phyloP scores from a whole-genome alignment of 805 yeast genomes.

The Candida saitoana region DNA sequence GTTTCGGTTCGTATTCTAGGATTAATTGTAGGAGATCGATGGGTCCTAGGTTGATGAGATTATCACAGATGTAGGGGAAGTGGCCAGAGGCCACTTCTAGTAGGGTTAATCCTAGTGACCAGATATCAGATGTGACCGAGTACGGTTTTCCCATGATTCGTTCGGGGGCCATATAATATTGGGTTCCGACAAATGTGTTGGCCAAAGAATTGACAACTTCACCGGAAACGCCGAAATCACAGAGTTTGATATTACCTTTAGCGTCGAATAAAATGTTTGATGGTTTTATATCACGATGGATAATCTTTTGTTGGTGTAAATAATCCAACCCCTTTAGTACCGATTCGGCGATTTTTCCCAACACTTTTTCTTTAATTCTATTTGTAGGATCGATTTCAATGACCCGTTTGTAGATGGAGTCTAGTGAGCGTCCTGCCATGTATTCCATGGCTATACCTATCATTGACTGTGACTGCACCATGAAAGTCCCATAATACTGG shows the following conservation, averaged over 20 bases:
- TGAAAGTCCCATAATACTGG: slow-evolving; percentile 86
- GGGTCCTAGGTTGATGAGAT: slow-evolving; percentile 45
- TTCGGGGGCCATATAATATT: slow-evolving; percentile 98
- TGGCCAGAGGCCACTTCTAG: slow-evolving; percentile 90
- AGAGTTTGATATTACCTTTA: slow-evolving; percentile 80
- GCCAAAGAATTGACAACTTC: slow-evolving; percentile 94
- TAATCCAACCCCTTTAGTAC: slow-evolving; percentile 83
- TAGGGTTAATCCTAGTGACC: slow-evolving; percentile 83
- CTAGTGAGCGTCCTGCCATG: slow-evolving; percentile 90
- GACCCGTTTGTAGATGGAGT: slow-evolving; percentile 82
- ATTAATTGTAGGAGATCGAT: slow-evolving; percentile 82
- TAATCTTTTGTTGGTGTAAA: slow-evolving; percentile 79
- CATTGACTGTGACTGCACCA: slow-evolving; percentile 69
- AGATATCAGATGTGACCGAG: slow-evolving; percentile 90
- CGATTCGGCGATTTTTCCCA: slow-evolving; percentile 86
- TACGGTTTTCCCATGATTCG: slow-evolving; percentile 94
- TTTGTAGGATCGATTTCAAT: slow-evolving; percentile 63
- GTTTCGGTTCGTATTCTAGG: slow-evolving; percentile 74
- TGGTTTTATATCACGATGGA: slow-evolving; percentile 95
- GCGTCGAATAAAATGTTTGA: slow-evolving; percentile 79
- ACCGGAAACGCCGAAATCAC: slow-evolving; percentile 98
- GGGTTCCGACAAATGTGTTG: slow-evolving; percentile 95
- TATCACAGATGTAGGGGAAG: slow-evolving; percentile 63
- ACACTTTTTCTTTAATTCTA: slow-evolving; percentile 85
- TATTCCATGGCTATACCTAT: slow-evolving; percentile 96